Percentiles rank a stretch among this genome's conserved stretches.
Evolutionary conservation across 495 filamentous ascomycete species (phyloP).

Genomic region (Rostrohypoxylon terebratum): DNA sequence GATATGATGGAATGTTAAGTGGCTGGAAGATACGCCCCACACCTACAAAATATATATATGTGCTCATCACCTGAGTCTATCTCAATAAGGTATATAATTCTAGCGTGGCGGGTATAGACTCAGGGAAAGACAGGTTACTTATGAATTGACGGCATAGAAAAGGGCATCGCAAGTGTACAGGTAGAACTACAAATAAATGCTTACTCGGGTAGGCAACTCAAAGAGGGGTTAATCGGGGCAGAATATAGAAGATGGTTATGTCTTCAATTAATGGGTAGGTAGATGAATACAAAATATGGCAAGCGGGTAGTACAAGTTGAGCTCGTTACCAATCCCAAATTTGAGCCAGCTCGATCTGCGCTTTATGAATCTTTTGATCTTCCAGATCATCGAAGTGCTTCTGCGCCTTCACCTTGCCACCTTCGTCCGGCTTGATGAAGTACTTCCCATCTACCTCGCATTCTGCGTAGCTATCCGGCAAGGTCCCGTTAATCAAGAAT

Average conservation of each 20-base stretch:
- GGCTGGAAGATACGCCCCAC: too few relatives aligned
- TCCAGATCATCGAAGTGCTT: conserved; percentile 31
- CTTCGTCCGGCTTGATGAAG: conserved; percentile 48
- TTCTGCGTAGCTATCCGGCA: conserved; percentile 50
- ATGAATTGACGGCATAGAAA: background rate
- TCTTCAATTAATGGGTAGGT: background rate
- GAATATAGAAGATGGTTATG: background rate
- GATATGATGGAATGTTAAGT: too few relatives aligned
- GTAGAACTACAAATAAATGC: background rate
- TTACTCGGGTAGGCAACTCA: background rate
- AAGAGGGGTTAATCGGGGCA: background rate
- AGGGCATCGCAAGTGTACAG: background rate
- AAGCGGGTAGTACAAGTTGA: background rate
- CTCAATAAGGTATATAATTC: background rate
- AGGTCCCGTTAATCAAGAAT: conserved; percentile 54
- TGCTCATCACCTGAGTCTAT: too few relatives aligned
- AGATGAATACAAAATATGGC: background rate
- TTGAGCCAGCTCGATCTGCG: conserved; percentile 49
- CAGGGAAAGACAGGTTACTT: background rate
- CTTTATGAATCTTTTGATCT: conserved; percentile 44
- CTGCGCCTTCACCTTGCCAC: conserved; percentile 9
- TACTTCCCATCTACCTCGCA: conserved; percentile 54
- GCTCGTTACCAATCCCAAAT: conserved; percentile 32
- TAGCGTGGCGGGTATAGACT: background rate
- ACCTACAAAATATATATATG: too few relatives aligned